Conservation (phyloP, 2,329 filamentous ascomycete genomes). For the Colletotrichum lini region DNA sequence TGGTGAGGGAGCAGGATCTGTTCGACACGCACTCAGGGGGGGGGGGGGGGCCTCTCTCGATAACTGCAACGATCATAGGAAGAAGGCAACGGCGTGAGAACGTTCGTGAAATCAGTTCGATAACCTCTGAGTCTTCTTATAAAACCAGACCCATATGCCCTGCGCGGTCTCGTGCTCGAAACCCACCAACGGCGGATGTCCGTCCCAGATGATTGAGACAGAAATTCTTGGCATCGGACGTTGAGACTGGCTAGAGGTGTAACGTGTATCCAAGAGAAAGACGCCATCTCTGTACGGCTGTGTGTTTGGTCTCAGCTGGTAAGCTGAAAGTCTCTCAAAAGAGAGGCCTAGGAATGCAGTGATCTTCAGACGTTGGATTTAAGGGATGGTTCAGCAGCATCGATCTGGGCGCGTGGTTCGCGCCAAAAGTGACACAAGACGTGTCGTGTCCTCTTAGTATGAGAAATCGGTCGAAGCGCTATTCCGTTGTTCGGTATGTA, state of each 20-base stretch:
- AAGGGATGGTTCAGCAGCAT: constrained; percentile 8
- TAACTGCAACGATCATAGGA: not conserved
- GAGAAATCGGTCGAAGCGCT: too few relatives aligned
- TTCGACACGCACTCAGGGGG: not conserved
- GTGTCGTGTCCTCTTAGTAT: too few relatives aligned
- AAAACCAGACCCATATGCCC: not conserved
- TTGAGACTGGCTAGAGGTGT: not conserved
- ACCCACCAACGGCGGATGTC: constrained; percentile 8
- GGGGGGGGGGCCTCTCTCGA: not conserved
- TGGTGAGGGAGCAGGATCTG: not conserved
- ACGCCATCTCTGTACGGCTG: not conserved
- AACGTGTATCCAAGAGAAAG: not conserved
- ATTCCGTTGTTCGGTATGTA: too few relatives aligned
- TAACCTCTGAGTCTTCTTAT: not conserved
- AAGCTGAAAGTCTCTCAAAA: not conserved
- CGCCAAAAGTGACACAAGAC: too few relatives aligned
- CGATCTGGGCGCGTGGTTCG: not conserved
- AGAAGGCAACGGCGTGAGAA: not conserved
- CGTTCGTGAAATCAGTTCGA: not conserved
- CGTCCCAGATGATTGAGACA: constrained; percentile 16
- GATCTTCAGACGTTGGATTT: constrained; percentile 1
- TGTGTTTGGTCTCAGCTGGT: not conserved
- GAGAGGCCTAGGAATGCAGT: constrained; percentile 16
- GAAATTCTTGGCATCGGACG: not conserved
- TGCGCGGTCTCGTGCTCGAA: not conserved